Conservation (phyloP, 768 basidiomycete species). For the Rhizopogon vesiculosus region DNA sequence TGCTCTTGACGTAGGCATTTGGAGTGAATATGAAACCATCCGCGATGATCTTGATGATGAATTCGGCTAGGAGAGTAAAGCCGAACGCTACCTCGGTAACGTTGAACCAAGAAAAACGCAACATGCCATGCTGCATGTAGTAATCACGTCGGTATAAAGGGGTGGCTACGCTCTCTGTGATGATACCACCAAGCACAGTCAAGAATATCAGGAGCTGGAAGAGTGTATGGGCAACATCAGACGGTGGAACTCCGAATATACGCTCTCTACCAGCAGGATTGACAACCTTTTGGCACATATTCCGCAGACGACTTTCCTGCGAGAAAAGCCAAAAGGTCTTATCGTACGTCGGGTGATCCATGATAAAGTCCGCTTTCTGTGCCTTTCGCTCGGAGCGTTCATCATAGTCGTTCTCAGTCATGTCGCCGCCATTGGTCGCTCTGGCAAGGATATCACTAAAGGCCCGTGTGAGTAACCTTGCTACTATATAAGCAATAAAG, state of each 20-base stretch:
- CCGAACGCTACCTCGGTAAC: slow-evolving; percentile 73
- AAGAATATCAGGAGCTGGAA: slow-evolving; percentile 74
- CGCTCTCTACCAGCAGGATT: slow-evolving; percentile 82
- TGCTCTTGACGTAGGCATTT: slow-evolving; percentile 85
- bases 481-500: not conserved
- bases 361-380: slow-evolving; percentile 82
- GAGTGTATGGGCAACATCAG: slow-evolving; percentile 57
- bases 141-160: slow-evolving; percentile 78
- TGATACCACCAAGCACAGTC: slow-evolving; percentile 76
- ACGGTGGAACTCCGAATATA: slow-evolving; percentile 73
- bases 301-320: slow-evolving; percentile 70
- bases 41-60: slow-evolving; percentile 85
- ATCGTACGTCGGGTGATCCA: slow-evolving; percentile 84
- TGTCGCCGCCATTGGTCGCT: slow-evolving; percentile 47
- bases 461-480: slow-evolving; percentile 1
- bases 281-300: slow-evolving; percentile 77
- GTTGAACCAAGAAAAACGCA: slow-evolving; percentile 84
- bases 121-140: slow-evolving; percentile 51
- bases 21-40: slow-evolving; percentile 91
- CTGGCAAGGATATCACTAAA: slow-evolving; percentile 65
- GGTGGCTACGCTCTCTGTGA: slow-evolving; percentile 79
- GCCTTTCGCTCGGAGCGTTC: slow-evolving; percentile 65
- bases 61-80: slow-evolving; percentile 70
- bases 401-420: slow-evolving; percentile 55
- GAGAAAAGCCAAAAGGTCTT: slow-evolving; percentile 87